Evolutionary conservation across 495 filamentous ascomycete genomes (phyloP), one percentile per base, ranked within the genome.

Genomic region (Xylaria palmicola): DNA sequence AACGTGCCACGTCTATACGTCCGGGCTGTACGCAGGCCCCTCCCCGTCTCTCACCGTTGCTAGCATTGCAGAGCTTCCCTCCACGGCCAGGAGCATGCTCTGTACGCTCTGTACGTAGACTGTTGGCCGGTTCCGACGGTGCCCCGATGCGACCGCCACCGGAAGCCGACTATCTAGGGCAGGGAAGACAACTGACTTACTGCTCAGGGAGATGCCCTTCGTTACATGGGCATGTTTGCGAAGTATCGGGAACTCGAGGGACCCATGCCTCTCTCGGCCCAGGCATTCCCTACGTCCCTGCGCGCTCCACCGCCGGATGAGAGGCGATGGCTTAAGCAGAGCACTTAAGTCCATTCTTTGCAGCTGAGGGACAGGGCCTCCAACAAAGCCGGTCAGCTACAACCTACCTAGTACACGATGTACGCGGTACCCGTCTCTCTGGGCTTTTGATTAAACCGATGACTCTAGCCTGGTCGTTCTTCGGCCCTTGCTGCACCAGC

Each of bases 71-170:
- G 39, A 56, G 1, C 15, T 15, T 44, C 17, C 39, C 39, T 30
- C 39, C 20, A 48, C 19, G 20, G 30, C n/a, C 32, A 39, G 36
- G 44, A 27, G 19, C n/a, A 17, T 20, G 20, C 36, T 22, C 30
- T 36, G 36, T 44, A 24, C 32, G n/a, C n/a, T n/a, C n/a, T n/a
- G n/a, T n/a, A n/a, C n/a, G n/a, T n/a, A n/a, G n/a, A n/a, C n/a
- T n/a, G n/a, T n/a, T n/a, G n/a, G 26, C 47, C 27, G 57, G 47
- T 43, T 60, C 57, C 48, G 37, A 60, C 57, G 47, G 37, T 37
- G 57, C 47, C 45, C 40, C 47, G 24, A n/a, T 51, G 37, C 57
- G 37, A 59, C 56, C 45, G 19, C 45, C 41, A 40, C 36, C 48
- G 45, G 36, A 60, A 52, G 30, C 57, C 29, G 49, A 39, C n/a